phyloP scores from a whole-genome alignment of 192 early-diverging fungal genomes.

The Backusella tarrabulga region DNA sequence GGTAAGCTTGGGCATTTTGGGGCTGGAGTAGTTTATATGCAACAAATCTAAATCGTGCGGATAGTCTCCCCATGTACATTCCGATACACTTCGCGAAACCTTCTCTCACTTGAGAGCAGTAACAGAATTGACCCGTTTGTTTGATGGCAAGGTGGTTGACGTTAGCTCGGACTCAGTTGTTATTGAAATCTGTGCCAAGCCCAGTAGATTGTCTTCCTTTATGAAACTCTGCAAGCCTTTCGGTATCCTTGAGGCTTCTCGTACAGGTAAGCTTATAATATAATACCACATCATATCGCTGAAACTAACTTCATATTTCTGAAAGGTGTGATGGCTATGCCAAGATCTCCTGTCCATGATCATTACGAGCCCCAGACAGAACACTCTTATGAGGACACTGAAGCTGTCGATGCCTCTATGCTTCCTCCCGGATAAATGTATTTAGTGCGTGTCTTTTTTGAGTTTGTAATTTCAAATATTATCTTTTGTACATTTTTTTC shows the following conservation, averaged over 20 bases:
- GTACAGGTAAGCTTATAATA: constrained; percentile 44
- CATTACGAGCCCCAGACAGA: constrained; percentile 67
- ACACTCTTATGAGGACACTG: constrained; percentile 57
- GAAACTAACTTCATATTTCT: too few relatives aligned
- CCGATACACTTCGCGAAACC: constrained; percentile 49
- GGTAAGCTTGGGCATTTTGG: background rate
- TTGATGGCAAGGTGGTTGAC: constrained; percentile 87
- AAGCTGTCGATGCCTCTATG: constrained; percentile 84
- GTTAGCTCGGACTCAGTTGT: constrained; percentile 75
- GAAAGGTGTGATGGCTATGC: constrained; percentile 92
- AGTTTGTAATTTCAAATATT: background rate
- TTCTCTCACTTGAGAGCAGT: constrained; percentile 73
- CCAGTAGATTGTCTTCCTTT: constrained; percentile 86
- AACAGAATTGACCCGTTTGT: constrained; percentile 78
- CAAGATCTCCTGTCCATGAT: constrained; percentile 82
- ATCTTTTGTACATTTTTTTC: constrained; percentile 3
- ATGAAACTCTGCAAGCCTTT: constrained; percentile 92
- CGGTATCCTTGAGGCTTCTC: constrained; percentile 91
- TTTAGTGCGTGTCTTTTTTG: background rate
- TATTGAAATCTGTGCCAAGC: constrained; percentile 88
- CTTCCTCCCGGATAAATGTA: constrained; percentile 84
- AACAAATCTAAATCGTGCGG: background rate
- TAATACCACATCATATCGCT: too few relatives aligned
- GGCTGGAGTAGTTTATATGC: background rate
- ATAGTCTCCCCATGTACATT: constrained; percentile 24